Percentiles rank a stretch among this genome's conserved stretches.
These are phyloP conservation scores for Datisca glomerata DNA, from an alignment of 306 rosid species.

Conservation along the genomic window DNA sequence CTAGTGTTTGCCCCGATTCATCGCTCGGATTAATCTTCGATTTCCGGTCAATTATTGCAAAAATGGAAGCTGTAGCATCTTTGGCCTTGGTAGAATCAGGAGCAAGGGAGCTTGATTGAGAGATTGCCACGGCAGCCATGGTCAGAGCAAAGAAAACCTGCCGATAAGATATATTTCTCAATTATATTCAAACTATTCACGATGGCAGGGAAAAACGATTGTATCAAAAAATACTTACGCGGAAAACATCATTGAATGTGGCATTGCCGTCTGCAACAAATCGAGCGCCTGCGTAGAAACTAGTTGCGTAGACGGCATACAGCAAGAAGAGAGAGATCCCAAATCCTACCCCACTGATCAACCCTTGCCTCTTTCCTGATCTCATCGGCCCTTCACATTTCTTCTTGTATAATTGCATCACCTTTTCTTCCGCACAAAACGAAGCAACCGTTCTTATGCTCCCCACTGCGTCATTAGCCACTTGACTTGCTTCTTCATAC, in stretches of 20 bases:
- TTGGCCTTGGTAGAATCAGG: constrained; percentile 34
- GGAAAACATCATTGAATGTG: constrained; percentile 40
- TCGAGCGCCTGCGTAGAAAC: constrained; percentile 51
- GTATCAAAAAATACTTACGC: constrained; percentile 20
- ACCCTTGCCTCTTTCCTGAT: constrained; percentile 36
- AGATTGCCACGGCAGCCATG: constrained; percentile 24
- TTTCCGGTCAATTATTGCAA: constrained; percentile 24
- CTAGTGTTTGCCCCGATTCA: constrained; percentile 22
- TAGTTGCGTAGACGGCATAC: constrained; percentile 30
- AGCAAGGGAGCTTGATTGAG: constrained; percentile 26
- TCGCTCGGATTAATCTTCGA: constrained; percentile 26
- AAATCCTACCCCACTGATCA: constrained; percentile 38
- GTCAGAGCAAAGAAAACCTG: constrained; percentile 44
- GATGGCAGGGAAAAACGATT: neutral
- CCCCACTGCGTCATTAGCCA: constrained; percentile 49
- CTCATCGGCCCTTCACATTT: constrained; percentile 50
- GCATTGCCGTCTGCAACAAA: constrained; percentile 32
- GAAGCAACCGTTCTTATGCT: constrained; percentile 57
- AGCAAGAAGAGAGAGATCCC: constrained; percentile 44
- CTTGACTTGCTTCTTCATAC: constrained; percentile 61
- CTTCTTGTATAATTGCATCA: constrained; percentile 31
- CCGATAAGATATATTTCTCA: neutral
- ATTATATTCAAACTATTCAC: neutral
- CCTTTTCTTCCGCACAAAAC: constrained; percentile 64
- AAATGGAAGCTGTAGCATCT: constrained; percentile 27